Percentiles rank a stretch among this genome's conserved stretches.
Conservation (phyloP, 495 filamentous ascomycete species). For the Aspergillus mulundensis region DNA sequence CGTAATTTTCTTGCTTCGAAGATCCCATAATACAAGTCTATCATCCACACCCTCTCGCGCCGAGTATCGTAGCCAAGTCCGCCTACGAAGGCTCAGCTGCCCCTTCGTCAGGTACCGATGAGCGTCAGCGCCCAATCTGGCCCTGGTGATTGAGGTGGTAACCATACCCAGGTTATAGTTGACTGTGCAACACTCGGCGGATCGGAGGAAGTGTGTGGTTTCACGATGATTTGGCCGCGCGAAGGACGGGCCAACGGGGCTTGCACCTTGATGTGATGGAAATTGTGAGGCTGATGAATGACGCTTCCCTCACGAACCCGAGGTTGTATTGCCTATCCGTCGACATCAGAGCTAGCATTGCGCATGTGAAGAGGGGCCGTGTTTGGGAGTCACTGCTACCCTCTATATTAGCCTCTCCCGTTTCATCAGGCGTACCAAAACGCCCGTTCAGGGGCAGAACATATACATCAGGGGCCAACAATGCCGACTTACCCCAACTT, state of each 20-base stretch:
- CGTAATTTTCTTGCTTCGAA: background rate
- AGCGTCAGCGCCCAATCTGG: background rate
- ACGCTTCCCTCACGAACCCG: conserved; percentile 4
- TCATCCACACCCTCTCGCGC: background rate
- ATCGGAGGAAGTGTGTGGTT: conserved; percentile 10
- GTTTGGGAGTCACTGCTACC: conserved; percentile 7
- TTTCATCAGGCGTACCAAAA: background rate
- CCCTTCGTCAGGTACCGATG: background rate
- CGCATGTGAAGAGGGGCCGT: conserved; percentile 11
- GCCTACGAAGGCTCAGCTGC: background rate
- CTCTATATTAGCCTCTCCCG: conserved; percentile 1
- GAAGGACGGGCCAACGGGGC: conserved; percentile 13
- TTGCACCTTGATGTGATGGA: background rate
- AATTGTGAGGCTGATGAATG: conserved; percentile 20
- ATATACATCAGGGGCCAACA: conserved; percentile 1
- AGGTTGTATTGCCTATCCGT: conserved; percentile 11
- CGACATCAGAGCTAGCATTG: background rate
- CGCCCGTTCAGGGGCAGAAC: conserved; percentile 1
- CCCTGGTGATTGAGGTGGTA: background rate
- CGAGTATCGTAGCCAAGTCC: background rate
- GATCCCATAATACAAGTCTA: background rate
- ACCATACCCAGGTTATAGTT: conserved; percentile 7
- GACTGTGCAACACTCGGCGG: conserved; percentile 15
- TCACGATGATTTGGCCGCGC: conserved; percentile 15
- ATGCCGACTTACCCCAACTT: background rate